Conservation (phyloP, 164 flowering plant genomes). For the Vitis amurensis region DNA sequence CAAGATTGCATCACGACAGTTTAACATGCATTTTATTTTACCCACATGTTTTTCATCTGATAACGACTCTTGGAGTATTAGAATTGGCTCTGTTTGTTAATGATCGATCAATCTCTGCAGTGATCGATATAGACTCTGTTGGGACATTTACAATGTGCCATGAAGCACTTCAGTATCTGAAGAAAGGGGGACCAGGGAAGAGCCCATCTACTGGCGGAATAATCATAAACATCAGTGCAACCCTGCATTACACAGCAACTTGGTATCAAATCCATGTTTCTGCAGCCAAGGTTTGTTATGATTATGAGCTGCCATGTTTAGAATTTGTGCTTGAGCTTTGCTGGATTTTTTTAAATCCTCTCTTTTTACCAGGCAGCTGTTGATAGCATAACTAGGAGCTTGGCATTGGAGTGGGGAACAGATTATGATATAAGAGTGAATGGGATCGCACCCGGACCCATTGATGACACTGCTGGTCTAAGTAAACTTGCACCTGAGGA, state of each 20-base stretch:
- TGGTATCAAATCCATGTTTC: constrained; percentile 80
- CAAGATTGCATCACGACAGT: too few relatives aligned
- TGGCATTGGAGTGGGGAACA: constrained; percentile 75
- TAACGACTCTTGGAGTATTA: too few relatives aligned
- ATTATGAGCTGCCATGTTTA: background rate
- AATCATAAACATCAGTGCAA: constrained; percentile 75
- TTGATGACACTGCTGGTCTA: constrained; percentile 55
- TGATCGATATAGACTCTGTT: constrained; percentile 71
- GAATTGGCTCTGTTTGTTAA: too few relatives aligned
- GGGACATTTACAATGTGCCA: constrained; percentile 85
- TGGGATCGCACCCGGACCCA: constrained; percentile 79
- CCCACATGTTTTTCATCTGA: too few relatives aligned
- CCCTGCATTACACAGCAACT: constrained; percentile 70
- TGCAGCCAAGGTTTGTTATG: constrained; percentile 63
- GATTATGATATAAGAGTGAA: constrained; percentile 73
- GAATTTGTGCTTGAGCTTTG: background rate
- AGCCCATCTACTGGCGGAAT: constrained; percentile 47
- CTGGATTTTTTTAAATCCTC: background rate
- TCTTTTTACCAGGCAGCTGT: constrained; percentile 56
- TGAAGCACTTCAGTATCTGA: constrained; percentile 65
- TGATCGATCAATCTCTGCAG: constrained; percentile 31
- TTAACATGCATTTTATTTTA: too few relatives aligned
- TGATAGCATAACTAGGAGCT: constrained; percentile 58
- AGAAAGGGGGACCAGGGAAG: constrained; percentile 65
- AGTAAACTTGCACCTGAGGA: constrained; percentile 55